Evolutionary conservation across 768 basidiomycete genomes (phyloP).

Genomic region (Leccinum variicolor): DNA sequence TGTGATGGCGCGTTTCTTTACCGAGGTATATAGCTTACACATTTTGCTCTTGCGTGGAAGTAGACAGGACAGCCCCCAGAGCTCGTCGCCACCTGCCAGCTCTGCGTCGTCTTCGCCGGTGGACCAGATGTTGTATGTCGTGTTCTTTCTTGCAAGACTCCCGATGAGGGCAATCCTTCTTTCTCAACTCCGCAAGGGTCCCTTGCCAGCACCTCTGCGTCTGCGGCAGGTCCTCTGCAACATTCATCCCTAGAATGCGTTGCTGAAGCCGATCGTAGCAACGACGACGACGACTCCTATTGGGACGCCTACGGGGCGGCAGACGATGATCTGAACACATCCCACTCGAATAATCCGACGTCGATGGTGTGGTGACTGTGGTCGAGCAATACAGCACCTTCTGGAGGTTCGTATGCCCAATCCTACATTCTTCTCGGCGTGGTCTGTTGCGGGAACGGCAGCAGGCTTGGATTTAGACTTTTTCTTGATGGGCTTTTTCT

Average conservation of each 20-base stretch:
- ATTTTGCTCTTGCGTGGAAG: conserved; percentile 60
- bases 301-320: conserved; percentile 55
- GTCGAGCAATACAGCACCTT: conserved; percentile 46
- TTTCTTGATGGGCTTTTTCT: conserved; percentile 9
- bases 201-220: too few relatives aligned
- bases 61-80: conserved; percentile 57
- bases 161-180: conserved; percentile 49
- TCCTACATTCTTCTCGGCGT: conserved; percentile 53
- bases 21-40: conserved; percentile 61
- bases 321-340: too few relatives aligned
- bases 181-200: too few relatives aligned
- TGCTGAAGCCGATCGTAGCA: too few relatives aligned
- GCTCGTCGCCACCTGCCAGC: conserved; percentile 56
- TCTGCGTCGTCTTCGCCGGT: conserved; percentile 40
- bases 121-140: conserved; percentile 67
- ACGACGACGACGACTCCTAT: conserved; percentile 40
- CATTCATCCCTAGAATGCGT: too few relatives aligned
- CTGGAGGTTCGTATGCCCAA: conserved; percentile 62
- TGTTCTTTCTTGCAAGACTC: conserved; percentile 48
- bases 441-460: conserved; percentile 12
- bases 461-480: conserved; percentile 1
- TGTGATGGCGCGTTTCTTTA: conserved; percentile 22
- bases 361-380: conserved; percentile 45
- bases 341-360: conserved; percentile 62
- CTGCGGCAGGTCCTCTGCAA: too few relatives aligned